Conservation (phyloP, 1,284 basidiomycete species). For the Trametes versicolor region DNA sequence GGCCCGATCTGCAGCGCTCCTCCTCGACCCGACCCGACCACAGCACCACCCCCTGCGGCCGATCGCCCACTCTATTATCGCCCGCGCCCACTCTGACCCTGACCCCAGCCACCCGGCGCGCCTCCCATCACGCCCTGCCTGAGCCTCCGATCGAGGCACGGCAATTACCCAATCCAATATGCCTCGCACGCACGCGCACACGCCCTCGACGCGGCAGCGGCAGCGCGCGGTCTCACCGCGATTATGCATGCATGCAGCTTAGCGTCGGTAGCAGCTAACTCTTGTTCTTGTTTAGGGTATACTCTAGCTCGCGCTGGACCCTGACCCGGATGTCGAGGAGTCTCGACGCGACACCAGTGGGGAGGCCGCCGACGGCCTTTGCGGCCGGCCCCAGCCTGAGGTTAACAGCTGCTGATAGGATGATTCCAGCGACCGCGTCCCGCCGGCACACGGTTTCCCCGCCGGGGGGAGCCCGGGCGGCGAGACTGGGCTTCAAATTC, state of each 20-base stretch:
- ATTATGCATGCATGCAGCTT: background rate
- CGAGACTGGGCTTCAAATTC: background rate
- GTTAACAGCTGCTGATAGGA: constrained; percentile 9
- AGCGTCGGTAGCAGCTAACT: background rate
- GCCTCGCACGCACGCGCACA: background rate
- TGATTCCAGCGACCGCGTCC: constrained; percentile 6
- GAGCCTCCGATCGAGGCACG: constrained; percentile 7
- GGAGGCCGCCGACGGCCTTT: background rate
- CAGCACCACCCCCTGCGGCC: constrained; percentile 4
- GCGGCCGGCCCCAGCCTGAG: background rate
- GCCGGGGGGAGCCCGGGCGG: constrained; percentile 3
- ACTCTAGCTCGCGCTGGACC: too few relatives aligned
- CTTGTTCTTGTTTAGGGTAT: background rate
- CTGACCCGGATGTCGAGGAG: background rate
- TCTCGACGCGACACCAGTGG: too few relatives aligned
- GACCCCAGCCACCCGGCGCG: background rate
- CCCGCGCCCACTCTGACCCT: background rate
- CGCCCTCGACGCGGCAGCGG: background rate
- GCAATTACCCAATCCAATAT: constrained; percentile 8
- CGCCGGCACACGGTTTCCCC: constrained; percentile 17
- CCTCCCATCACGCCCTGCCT: background rate
- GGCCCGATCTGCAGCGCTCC: background rate
- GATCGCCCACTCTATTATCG: constrained; percentile 25
- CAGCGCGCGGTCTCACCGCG: background rate
- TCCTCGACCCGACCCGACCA: background rate